Conservation (phyloP, 495 filamentous ascomycete genomes). For the Neurospora sp. region DNA sequence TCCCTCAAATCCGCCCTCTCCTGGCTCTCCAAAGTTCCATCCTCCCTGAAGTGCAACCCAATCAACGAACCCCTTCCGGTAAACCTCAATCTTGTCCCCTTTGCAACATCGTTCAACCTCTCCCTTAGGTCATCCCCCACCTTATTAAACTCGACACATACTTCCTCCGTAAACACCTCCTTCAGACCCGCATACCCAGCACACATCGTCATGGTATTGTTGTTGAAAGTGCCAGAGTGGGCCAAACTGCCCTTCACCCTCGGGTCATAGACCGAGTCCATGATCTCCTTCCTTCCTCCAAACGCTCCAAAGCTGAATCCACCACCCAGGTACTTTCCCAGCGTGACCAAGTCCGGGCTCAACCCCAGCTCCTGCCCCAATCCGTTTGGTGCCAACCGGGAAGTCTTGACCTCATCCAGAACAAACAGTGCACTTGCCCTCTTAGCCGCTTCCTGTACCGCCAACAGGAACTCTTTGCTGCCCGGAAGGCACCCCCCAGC, state of each 20-base stretch:
- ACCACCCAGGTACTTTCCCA: slow-evolving; percentile 56
- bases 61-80: slow-evolving; percentile 37
- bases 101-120: slow-evolving; percentile 18
- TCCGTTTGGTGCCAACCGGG: slow-evolving; percentile 40
- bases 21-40: slow-evolving; percentile 13
- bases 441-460: slow-evolving; percentile 21
- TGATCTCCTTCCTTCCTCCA: slow-evolving; percentile 45
- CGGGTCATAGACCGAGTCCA: slow-evolving; percentile 45
- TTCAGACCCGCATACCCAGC: slow-evolving; percentile 38
- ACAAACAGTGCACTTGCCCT: slow-evolving; percentile 42
- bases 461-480: slow-evolving; percentile 31
- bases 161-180: slow-evolving; percentile 33
- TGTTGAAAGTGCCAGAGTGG: slow-evolving; percentile 62
- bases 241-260: slow-evolving; percentile 15
- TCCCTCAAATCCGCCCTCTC: slow-evolving; percentile 28
- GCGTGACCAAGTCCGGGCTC: slow-evolving; percentile 46
- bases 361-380: slow-evolving; percentile 32
- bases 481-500: slow-evolving; percentile 42
- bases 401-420: slow-evolving; percentile 58
- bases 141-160: slow-evolving; percentile 24
- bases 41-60: slow-evolving; percentile 29
- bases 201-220: slow-evolving; percentile 51
- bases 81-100: slow-evolving; percentile 26
- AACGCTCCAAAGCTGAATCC: slow-evolving; percentile 55
- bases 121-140: slow-evolving; percentile 27